Percentiles rank a stretch among this genome's conserved stretches.
These are phyloP conservation scores for Hygrocybe coccinea DNA, from an alignment of 768 basidiomycete genomes.

Conservation along the genomic window DNA sequence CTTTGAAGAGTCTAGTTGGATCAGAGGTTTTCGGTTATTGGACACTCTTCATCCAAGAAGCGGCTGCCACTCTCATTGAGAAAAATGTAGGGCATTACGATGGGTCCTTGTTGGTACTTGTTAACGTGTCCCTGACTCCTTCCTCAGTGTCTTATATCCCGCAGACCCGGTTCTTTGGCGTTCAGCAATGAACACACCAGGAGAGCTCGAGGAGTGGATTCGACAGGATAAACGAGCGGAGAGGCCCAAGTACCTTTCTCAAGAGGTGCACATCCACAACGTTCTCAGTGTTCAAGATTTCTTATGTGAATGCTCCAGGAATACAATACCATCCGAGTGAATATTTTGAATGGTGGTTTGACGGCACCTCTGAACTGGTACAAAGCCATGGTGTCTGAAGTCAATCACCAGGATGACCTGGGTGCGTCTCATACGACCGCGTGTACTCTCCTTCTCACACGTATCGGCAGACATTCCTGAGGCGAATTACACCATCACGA, in stretches of 20 bases:
- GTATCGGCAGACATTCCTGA: slow-evolving; percentile 12
- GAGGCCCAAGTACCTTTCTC: slow-evolving; percentile 27
- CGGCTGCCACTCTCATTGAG: slow-evolving; percentile 31
- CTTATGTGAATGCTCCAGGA: slow-evolving; percentile 21
- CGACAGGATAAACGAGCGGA: slow-evolving; percentile 25
- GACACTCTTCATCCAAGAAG: slow-evolving; percentile 34
- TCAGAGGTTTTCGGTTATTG: slow-evolving; percentile 34
- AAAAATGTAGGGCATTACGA: slow-evolving; percentile 28
- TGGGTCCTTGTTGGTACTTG: not conserved
- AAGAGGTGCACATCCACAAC: slow-evolving; percentile 20
- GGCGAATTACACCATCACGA: slow-evolving; percentile 21
- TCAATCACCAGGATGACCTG: slow-evolving; percentile 27
- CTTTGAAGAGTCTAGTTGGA: slow-evolving; percentile 20
- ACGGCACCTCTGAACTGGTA: slow-evolving; percentile 34
- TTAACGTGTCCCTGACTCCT: slow-evolving; percentile 27
- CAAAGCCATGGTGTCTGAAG: slow-evolving; percentile 22
- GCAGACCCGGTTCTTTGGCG: slow-evolving; percentile 34
- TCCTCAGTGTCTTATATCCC: slow-evolving; percentile 31
- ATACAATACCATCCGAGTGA: slow-evolving; percentile 11
- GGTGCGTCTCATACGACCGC: too few relatives aligned
- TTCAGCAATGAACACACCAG: slow-evolving; percentile 33
- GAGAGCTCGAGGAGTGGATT: slow-evolving; percentile 35
- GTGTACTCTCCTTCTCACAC: too few relatives aligned
- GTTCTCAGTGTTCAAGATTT: slow-evolving; percentile 9
- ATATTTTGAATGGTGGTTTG: slow-evolving; percentile 26